Evolutionary conservation across 2,329 filamentous ascomycete genomes (phyloP).

Genomic region (Trichoderma aggressivum): DNA sequence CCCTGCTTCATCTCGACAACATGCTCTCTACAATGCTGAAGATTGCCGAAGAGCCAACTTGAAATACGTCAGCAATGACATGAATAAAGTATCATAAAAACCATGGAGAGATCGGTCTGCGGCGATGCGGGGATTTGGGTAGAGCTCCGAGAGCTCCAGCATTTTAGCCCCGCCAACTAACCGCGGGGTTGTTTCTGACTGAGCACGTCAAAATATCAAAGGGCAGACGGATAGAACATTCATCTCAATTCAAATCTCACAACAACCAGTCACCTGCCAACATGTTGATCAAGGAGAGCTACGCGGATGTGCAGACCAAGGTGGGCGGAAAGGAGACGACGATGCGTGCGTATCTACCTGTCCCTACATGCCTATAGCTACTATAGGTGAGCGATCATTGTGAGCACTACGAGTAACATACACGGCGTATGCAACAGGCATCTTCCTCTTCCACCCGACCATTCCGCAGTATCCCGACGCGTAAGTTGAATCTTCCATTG

Average conservation of each 20-base stretch:
- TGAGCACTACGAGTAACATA: not conserved
- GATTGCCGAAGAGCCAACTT: not conserved
- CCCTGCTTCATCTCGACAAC: not conserved
- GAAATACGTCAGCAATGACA: not conserved
- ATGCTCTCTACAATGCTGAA: not conserved
- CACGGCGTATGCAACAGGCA: not conserved
- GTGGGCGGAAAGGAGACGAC: not conserved
- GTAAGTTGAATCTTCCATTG: not conserved
- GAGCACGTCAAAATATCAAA: not conserved
- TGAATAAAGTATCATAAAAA: not conserved
- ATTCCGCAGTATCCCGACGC: not conserved
- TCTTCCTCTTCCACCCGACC: not conserved
- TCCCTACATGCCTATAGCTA: no score
- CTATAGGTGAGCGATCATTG: not conserved
- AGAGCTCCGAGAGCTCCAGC: not conserved
- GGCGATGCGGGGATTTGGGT: not conserved
- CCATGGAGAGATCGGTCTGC: not conserved
- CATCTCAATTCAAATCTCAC: not conserved
- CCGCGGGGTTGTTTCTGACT: not conserved
- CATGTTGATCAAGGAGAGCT: not conserved
- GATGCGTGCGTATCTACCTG: not conserved
- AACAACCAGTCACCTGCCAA: not conserved
- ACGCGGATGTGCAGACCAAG: not conserved
- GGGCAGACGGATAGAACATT: not conserved
- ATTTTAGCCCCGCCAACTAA: not conserved